Evolutionary conservation across 441 rosid genomes (phyloP), one percentile per base, ranked within the genome.

Genomic region (Erodium texanum): DNA sequence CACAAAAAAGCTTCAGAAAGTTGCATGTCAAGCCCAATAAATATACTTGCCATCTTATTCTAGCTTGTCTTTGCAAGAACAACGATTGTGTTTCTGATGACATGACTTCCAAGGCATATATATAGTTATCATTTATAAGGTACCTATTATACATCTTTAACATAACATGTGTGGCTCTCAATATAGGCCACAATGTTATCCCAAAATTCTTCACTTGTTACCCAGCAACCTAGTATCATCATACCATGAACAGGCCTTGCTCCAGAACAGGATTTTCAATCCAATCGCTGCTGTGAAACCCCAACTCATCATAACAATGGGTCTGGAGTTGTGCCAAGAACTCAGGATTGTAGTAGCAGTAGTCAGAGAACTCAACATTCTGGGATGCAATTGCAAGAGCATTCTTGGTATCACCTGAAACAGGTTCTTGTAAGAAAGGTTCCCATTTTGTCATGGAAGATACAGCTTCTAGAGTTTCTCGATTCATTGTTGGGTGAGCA

Each of bases 211-310:
- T 16, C 64, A 59, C 24, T 3, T 34, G 41, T 34, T 34, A 8
- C 41, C 41, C 41, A 34, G 41, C 41, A 6, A 7, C 41, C 41
- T 34, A 34, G 41, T 34, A 3, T 59, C 27, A 24, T 59, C 27
- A 24, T 59, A 59, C 64, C 64, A 59, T 59, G 64, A 59, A 59
- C 64, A 59, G n/a, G n/a, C 64, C 64, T 59, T 59, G 64, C 64
- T 59, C 64, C 64, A 59, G 32, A 23, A 59, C 32, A 23, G 64
- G 32, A 23, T 59, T 59, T 59, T 59, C 64, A 12, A 59, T 23
- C 22, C 16, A 14, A 59, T 22, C 24, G 29, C 23, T 16, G 22
- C 64, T 22, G 29, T 59, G 64, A 59, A 59, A 23, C 64, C 64
- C 64, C 64, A 59, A 59, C 32, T 23, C 64, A 22, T 58, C 63